A percentile compares a stretch with the other conserved stretches of the same genome.
phyloP scores from a whole-genome alignment of 2,329 filamentous ascomycete genomes.

The Colletotrichum sp. region DNA sequence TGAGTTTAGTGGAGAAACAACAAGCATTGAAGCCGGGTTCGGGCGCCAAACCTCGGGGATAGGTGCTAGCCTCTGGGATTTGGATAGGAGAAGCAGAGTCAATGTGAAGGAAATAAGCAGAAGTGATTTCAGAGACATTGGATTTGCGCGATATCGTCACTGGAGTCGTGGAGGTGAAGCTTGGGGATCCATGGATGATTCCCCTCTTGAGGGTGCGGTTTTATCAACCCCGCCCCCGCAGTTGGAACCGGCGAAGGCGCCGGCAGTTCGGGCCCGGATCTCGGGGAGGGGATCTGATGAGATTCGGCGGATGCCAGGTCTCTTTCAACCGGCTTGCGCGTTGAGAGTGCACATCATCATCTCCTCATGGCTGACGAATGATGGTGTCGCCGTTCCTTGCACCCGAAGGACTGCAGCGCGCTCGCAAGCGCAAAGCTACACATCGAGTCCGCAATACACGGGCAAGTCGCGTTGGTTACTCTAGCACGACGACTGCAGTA shows the following conservation, averaged over 20 bases:
- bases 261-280: conserved; percentile 17
- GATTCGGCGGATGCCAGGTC: background rate
- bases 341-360: background rate
- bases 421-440: background rate
- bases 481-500: background rate
- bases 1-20: background rate
- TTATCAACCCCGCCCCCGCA: conserved; percentile 8
- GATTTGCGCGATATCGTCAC: background rate
- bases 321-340: background rate
- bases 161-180: background rate
- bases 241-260: background rate
- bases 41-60: background rate
- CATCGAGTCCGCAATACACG: background rate
- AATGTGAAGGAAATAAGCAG: background rate
- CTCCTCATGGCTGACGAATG: background rate
- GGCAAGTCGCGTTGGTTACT: background rate
- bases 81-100: background rate
- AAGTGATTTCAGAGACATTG: background rate
- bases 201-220: background rate
- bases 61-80: background rate
- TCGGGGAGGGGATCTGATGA: background rate
- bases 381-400: background rate
- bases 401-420: background rate
- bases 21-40: background rate
- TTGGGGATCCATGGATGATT: background rate